A percentile compares a stretch with the other conserved stretches of the same genome.
Evolutionary conservation across 441 rosid species (phyloP).

Genomic region (Hura crepitans): DNA sequence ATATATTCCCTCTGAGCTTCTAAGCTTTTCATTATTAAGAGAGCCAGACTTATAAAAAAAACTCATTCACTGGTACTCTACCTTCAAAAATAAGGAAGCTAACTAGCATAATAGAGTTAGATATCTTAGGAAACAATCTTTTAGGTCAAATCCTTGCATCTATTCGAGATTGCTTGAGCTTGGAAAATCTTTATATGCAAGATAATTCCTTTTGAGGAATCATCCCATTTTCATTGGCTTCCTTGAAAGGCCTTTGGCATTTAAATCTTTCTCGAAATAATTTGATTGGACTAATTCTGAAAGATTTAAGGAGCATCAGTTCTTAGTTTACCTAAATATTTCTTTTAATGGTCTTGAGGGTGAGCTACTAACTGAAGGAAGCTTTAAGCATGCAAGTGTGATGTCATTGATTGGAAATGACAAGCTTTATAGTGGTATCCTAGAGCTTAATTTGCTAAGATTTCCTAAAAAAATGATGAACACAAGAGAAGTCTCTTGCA

Average conservation of each 20-base stretch:
- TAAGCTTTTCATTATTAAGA: background rate
- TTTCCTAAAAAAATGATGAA: background rate
- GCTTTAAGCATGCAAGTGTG: slow-evolving; percentile 8
- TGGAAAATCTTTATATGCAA: slow-evolving; percentile 10
- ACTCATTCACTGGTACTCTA: slow-evolving; percentile 7
- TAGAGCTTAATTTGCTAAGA: slow-evolving; percentile 14
- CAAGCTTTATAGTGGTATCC: slow-evolving; percentile 28
- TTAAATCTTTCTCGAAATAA: slow-evolving; percentile 32
- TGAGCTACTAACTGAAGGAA: slow-evolving; percentile 6
- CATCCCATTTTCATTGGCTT: slow-evolving; percentile 25
- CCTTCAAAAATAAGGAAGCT: slow-evolving; percentile 14
- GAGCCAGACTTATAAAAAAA: slow-evolving; percentile 20
- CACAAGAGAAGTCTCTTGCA: background rate
- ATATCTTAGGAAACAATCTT: slow-evolving; percentile 17
- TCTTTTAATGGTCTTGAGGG: slow-evolving; percentile 24
- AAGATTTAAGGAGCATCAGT: background rate
- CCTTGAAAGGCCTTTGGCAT: slow-evolving; percentile 17
- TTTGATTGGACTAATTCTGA: slow-evolving; percentile 21
- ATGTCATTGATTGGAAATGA: slow-evolving; percentile 19
- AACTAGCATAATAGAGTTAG: background rate
- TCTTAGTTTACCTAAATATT: slow-evolving; percentile 14
- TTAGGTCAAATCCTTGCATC: slow-evolving; percentile 23
- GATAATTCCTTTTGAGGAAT: slow-evolving; percentile 27
- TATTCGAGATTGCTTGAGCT: slow-evolving; percentile 21
- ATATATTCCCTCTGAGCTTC: slow-evolving; percentile 15